Conservation (phyloP, 2,329 filamentous ascomycete genomes). For the Stagonosporopsis chrysanthemi region DNA sequence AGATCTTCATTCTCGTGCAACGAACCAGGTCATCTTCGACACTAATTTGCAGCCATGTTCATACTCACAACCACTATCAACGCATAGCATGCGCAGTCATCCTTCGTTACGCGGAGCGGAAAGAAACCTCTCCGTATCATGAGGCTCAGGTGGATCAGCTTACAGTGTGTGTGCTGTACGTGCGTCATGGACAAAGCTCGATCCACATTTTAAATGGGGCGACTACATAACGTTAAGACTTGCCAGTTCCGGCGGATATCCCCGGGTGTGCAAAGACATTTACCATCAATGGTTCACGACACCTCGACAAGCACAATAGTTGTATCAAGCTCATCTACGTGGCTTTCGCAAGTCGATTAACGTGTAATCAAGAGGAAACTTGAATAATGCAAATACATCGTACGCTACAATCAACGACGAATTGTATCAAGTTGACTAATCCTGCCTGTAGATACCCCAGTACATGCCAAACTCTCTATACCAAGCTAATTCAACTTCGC, state of each 20-base stretch:
- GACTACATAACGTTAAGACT: background rate
- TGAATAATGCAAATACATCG: too few relatives aligned
- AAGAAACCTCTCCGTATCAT: background rate
- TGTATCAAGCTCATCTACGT: too few relatives aligned
- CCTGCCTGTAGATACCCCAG: background rate
- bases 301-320: too few relatives aligned
- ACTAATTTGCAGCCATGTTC: background rate
- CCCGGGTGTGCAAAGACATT: background rate
- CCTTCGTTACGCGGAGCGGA: background rate
- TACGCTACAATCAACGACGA: too few relatives aligned
- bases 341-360: too few relatives aligned
- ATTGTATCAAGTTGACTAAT: too few relatives aligned
- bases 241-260: constrained; percentile 1
- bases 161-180: background rate
- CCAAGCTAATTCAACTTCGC: background rate
- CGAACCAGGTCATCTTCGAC: background rate
- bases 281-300: background rate
- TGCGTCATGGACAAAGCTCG: background rate
- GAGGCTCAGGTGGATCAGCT: background rate
- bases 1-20: background rate
- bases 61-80: background rate
- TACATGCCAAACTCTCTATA: background rate
- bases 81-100: background rate
- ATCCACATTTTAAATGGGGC: background rate
- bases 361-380: too few relatives aligned